Conservation (phyloP, 106 monocot species). For the Gastrodia elata region DNA sequence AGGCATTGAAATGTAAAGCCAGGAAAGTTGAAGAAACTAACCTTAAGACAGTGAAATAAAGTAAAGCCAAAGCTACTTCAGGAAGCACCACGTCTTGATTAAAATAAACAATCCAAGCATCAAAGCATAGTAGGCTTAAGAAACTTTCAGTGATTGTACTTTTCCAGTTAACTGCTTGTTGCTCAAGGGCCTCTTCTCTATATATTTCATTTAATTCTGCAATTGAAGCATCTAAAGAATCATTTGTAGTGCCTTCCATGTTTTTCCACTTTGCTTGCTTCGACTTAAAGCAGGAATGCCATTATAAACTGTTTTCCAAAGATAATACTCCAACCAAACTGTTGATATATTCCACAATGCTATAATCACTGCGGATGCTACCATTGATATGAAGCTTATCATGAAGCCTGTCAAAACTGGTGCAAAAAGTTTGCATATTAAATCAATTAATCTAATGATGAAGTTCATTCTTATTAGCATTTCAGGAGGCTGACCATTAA, state of each 20-base stretch:
- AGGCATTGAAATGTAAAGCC: not conserved
- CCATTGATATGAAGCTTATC: slow-evolving; percentile 77
- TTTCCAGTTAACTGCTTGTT: slow-evolving; percentile 23
- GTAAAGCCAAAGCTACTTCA: slow-evolving; percentile 68
- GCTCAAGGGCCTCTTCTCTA: slow-evolving; percentile 4
- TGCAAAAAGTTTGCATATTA: slow-evolving; percentile 79
- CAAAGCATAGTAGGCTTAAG: slow-evolving; percentile 36
- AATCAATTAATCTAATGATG: slow-evolving; percentile 74
- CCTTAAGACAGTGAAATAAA: slow-evolving; percentile 89
- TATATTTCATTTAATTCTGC: slow-evolving; percentile 7
- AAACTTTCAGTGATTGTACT: slow-evolving; percentile 18
- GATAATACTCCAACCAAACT: slow-evolving; percentile 80
- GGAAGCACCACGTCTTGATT: slow-evolving; percentile 85
- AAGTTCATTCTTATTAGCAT: slow-evolving; percentile 75
- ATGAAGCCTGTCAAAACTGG: slow-evolving; percentile 85
- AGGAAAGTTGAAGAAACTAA: slow-evolving; percentile 8
- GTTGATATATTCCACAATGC: slow-evolving; percentile 63
- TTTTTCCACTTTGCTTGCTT: slow-evolving; percentile 26
- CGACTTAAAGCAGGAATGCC: slow-evolving; percentile 61
- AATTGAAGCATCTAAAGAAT: slow-evolving; percentile 7
- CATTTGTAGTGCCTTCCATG: slow-evolving; percentile 9
- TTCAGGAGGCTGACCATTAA: slow-evolving; percentile 43
- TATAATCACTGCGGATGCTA: slow-evolving; percentile 63
- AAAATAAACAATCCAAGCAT: slow-evolving; percentile 70
- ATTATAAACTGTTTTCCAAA: slow-evolving; percentile 71